Conservation (phyloP, 768 basidiomycete genomes). For the Suillus paluster region DNA sequence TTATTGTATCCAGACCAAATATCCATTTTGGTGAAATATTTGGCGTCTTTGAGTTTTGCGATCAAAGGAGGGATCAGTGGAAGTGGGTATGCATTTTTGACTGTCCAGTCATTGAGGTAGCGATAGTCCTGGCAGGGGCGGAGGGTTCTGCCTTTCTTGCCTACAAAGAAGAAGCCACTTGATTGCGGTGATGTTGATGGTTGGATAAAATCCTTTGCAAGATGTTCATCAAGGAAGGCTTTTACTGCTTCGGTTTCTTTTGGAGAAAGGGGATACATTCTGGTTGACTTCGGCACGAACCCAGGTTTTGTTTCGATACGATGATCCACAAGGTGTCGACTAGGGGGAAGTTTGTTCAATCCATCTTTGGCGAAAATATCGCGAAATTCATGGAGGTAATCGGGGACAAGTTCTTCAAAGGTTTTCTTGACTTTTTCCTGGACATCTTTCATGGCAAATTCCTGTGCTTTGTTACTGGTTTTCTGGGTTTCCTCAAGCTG, state of each 20-base stretch:
- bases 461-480: neutral
- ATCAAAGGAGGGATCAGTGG: no score
- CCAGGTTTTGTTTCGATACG: no score
- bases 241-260: neutral
- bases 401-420: neutral
- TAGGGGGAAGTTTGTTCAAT: no score
- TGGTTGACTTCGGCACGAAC: neutral
- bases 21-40: no score
- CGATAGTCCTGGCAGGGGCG: no score
- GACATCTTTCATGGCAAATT: neutral
- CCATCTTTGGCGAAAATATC: neutral
- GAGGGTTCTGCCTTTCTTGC: no score
- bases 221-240: neutral
- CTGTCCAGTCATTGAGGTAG: no score
- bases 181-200: neutral
- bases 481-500: no score
- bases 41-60: no score
- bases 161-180: neutral
- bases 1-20: no score
- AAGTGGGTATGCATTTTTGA: no score
- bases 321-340: no score
- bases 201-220: neutral
- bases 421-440: neutral
- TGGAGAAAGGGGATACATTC: neutral
- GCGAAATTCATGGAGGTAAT: neutral